A percentile compares a stretch with the other conserved stretches of the same genome.
Conservation (phyloP, 768 basidiomycete genomes). For the Udeniomyces megalosporus region DNA sequence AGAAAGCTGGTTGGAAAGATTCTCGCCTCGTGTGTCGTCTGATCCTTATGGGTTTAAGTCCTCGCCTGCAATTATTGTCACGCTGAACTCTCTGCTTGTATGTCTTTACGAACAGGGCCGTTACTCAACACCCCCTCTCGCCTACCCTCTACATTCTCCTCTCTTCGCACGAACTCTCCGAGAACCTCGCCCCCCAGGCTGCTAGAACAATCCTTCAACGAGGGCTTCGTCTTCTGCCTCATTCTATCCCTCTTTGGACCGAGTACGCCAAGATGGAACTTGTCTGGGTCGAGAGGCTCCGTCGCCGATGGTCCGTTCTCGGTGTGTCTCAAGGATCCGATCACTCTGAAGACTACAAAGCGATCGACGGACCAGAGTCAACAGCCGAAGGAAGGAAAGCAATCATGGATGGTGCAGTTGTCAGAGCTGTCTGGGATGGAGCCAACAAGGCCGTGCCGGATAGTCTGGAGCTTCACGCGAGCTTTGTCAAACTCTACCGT, state of each 20-base stretch:
- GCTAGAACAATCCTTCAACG: conserved; percentile 72
- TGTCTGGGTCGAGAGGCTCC: conserved; percentile 61
- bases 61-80: too few relatives aligned
- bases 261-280: conserved; percentile 87
- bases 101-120: conserved; percentile 40
- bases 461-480: conserved; percentile 35
- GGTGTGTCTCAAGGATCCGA: conserved; percentile 38
- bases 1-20: conserved; percentile 63
- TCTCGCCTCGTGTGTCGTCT: conserved; percentile 49
- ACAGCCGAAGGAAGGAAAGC: conserved; percentile 38
- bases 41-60: neutral
- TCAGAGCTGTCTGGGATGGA: conserved; percentile 55
- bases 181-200: conserved; percentile 28
- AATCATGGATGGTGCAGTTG: conserved; percentile 64
- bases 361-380: conserved; percentile 20
- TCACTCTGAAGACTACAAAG: neutral
- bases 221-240: conserved; percentile 59
- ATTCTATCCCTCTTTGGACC: conserved; percentile 62
- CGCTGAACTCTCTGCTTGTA: too few relatives aligned
- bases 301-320: conserved; percentile 61
- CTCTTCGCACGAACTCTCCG: conserved; percentile 12
- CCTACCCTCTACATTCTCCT: conserved; percentile 25
- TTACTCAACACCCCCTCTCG: conserved; percentile 50
- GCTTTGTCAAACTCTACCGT: conserved; percentile 23
- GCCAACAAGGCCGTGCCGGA: conserved; percentile 48